Evolutionary conservation across 1,139 yeast species (phyloP), one percentile per base, ranked within the genome.

Genomic region (Sugiyamaella sp.): DNA sequence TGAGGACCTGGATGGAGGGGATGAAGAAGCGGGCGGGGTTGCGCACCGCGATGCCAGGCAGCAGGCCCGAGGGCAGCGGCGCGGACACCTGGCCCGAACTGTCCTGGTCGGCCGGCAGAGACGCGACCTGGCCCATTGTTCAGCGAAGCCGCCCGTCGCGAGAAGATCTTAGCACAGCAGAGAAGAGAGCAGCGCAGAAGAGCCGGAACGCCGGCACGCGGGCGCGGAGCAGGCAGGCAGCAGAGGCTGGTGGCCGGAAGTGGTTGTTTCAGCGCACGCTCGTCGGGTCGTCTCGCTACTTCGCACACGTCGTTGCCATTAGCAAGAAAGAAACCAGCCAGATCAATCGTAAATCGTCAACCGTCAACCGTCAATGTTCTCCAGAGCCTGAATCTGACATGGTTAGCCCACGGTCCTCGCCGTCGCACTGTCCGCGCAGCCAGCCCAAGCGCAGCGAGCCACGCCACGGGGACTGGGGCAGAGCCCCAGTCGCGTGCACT

Each of bases 111-210:
- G 57, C 53, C n/a, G 59, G 60, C 20, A 54, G 55, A 16, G 67
- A 63, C 53, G 65, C 53, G 5, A 57, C 60, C 52, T 58, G 64
- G 46, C 67, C 67, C 67, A 64, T 64, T 20, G n/a, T 27, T 33
- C 25, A 32, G 5, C n/a, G n/a, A 6, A 29, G 12, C 14, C 12
- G 10, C 41, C 4, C 4, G 5, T 21, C 12, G 24, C 24, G 6
- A 6, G 6, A 6, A 33, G 38, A 33, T 6, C 17, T 8, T 6
- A 24, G 29, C 29, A 24, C 29, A 24, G 29, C 29, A 24, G 29
- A 24, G 29, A 5, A 24, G 29, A 10, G 10, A 5, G 10, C 9
- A 10, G 29, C 29, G 9, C 9, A 6, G 10, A 24, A 24, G 5
- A 24, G 5, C 29, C 9, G 10, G 10, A 24, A 24, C 29, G 29